These are phyloP conservation scores for Solanum okadae DNA, from an alignment of 257 asterid genomes.

Conservation along the genomic window DNA sequence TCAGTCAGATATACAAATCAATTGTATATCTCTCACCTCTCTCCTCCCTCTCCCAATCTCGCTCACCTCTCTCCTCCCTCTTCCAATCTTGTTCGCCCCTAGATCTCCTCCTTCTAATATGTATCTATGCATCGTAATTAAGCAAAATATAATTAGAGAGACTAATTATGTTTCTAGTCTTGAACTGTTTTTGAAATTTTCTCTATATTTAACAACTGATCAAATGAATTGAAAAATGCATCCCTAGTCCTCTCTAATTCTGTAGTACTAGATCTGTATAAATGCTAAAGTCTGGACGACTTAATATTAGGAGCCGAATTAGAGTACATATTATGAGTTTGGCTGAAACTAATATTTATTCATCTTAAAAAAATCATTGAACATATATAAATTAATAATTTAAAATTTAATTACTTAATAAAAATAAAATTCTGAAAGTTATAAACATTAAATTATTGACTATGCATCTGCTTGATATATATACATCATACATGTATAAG, in stretches of 20 bases:
- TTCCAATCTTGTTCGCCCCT: rapidly evolving
- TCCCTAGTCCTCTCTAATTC: background rate
- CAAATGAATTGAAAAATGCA: background rate
- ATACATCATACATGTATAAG: background rate
- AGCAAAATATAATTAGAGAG: too few species aligned
- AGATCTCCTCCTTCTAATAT: too few species aligned
- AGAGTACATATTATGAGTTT: background rate
- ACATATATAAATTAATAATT: background rate
- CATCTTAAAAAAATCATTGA: too few species aligned
- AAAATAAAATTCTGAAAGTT: background rate
- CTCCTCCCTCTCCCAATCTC: too few species aligned
- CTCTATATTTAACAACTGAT: background rate
- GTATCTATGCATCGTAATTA: too few species aligned
- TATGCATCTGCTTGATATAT: too few species aligned
- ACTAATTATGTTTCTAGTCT: too few species aligned
- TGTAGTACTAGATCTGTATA: background rate
- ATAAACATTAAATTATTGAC: background rate
- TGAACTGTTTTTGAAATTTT: too few species aligned
- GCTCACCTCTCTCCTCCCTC: too few species aligned
- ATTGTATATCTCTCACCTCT: too few species aligned
- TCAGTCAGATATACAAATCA: too few species aligned
- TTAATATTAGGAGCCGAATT: background rate
- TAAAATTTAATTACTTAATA: background rate
- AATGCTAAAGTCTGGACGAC: background rate
- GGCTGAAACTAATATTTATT: background rate